Base-by-base conservation (phyloP, 441 rosid genomes). In the Eruca vesicaria region DNA sequence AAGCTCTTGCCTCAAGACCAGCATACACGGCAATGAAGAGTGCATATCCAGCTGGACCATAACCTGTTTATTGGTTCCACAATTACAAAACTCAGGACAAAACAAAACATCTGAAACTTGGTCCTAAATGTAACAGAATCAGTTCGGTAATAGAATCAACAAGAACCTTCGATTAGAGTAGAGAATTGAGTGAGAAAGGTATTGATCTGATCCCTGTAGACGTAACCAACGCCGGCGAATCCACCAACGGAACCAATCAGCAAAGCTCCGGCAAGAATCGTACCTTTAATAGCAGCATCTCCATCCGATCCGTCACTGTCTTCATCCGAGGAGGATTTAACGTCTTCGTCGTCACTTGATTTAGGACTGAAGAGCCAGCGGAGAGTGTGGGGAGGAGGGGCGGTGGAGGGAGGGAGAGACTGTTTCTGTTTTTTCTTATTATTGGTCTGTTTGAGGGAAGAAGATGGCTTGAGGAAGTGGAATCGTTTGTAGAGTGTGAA, bases 1-100 rank as follows among this genome's bases (percentile, higher is more conserved):
- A 58, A 58, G 23, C 87, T 81, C 87, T 81, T 88, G 88, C 99
- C 84, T 94, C 99, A 73, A 94, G 81, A 26, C 97, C 99, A 41
- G 99, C 97, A 79, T 94, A 92, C 4, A 88, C 96, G 33, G 91
- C 95, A 48, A 94, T 87, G 83, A 94, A 94, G 66, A 94, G 61
- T 50, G 97, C 99, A 81, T 94, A 94, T 50, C 99, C 99, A 78
- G 94, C 88, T 0, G 99, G 86, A 32, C 99, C 99, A 79, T 92
- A 89, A 79, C 94, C 99, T 94, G 87, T 60, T 45, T 18, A 56
- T 66, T 74, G 23, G 16, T 61, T 78, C 63, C 33, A 83, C n/a
- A 8, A 66, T 56, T 15, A 60, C 53, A 71, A 72, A 52, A 5
- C 72, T 18, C 5, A 57, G 8, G 31, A 55, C 53, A 23, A 23